Evolutionary conservation across 139 green algal genomes (phyloP), one percentile per base, ranked within the genome.

Genomic region (Chlorella sorokiniana): DNA sequence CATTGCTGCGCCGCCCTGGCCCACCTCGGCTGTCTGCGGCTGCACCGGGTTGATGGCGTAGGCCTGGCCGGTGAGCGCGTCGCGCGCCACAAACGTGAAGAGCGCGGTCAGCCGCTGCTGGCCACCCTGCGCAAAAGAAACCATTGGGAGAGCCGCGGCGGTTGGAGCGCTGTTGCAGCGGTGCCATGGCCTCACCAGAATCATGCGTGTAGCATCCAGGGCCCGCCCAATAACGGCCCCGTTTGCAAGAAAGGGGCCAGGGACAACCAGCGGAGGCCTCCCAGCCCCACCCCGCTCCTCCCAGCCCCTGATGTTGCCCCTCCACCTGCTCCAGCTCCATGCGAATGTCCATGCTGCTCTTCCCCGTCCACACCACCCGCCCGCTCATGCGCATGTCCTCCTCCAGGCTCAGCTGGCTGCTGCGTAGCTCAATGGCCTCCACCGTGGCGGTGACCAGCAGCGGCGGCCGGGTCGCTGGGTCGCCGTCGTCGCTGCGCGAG

Each of bases 391-490:
- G 56, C 56, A 69, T 69, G 37, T 69, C 73, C 27, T 69, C 0
- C 2, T 52, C 51, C 11, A 79, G 54, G 9, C 23, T 69, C 9
- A 79, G 40, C 8, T 52, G 73, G 16, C 27, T 56, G 37, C 37
- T 52, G 54, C 73, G 51, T 8, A 93, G 78, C 1, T 84, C 29
- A n/a, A 96, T 95, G 37, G 89, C 84, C 63, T 96, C 93, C 52
- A 96, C 92, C 4, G 89, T 78, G 3, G 92, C 93, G 11, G 93
- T 96, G 29, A 96, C 93, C 71, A 96, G 88, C 78, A 94, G 82
- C 0, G 93, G 93, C 7, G 88, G 78, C 11, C 87, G 84, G 10
- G 81, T 84, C 33, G 67, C 59, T 27, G 82, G 62, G 33, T 84
- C 54, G 3, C 56, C 87, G 38, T 86, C 85, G 73, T 91, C 85